Evolutionary conservation across 345 rosid species (phyloP), one percentile per base, ranked within the genome.

Genomic region (Acer campestre): DNA sequence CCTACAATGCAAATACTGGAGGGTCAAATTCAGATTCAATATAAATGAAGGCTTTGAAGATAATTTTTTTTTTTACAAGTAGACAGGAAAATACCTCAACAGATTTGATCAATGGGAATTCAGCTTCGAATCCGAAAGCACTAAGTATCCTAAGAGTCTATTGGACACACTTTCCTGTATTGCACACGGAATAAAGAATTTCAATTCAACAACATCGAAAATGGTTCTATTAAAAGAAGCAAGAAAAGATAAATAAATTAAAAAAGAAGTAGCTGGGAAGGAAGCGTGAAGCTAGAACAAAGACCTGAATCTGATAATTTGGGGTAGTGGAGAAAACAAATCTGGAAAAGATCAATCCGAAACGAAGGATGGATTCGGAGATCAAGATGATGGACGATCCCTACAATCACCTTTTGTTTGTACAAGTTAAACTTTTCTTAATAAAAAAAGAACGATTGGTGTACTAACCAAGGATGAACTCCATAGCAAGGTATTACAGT

Each of bases 21-120:
- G 31, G 3, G 31, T 29, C 31, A 29, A 29, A 29, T 29, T 2
- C 31, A 29, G 2, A 29, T 29, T 29, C 31, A 29, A 29, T 29
- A 29, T 29, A 29, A 2, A 29, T n/a, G 31, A 3, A 29, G 31
- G 27, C 27, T 25, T 25, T 25, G 1, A 25, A 25, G 27, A 25
- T 25, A 25, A 1, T 0, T 25, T 25, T 25, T 25, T 25, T 25
- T 25, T 25, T 25, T 25, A 1, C 27, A 25, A 31, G 3, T 31
- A 31, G n/a, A n/a, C n/a, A n/a, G n/a, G n/a, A n/a, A 38, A 49
- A 71, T 71, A 83, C 85, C 85, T 83, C 86, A 40, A 81, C 67
- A 10, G 86, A 82, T 59, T 83, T 67, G 67, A 85, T 71, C 75
- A 83, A 85, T 56, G 89, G 86, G 70, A 83, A 61, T 27, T 80